Evolutionary conservation across 768 basidiomycete genomes (phyloP), one percentile per base, ranked within the genome.

Genomic region (Termitomyces sp.): DNA sequence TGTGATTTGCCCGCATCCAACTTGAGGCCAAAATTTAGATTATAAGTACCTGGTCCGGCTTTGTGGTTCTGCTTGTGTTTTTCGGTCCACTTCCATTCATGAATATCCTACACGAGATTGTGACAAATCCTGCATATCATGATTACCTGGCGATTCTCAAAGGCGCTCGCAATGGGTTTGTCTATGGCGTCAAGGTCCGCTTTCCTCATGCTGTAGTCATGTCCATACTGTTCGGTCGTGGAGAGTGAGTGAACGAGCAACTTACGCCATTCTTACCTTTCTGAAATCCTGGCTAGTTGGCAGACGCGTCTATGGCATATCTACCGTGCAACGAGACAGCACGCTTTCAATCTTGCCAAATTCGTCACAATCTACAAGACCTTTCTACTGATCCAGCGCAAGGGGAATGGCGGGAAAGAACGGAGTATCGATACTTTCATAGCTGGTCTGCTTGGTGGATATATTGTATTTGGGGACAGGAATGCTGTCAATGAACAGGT

Each of bases 191-290:
- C 62, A 93, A 94, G 73, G 88, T 96, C 58, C 77, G 94, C 40
- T 95, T 96, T 64, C 96, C 96, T 36, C 96, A 98, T 80, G 96
- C 96, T 1, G 75, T 98, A 27, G 88, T 98, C 47, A 98, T 98
- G 95, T 89, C 94, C 22, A 82, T 97, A 56, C 76, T 98, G 39
- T 98, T 98, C 65, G 93, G 94, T 31, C 82, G 88, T 45, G 94
- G 94, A 75, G 83, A 90, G 93, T 97, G 62, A 69, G 92, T 83
- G 5, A 57, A 51, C 38, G 40, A 38, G 15, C 47, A 50, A 53
- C 18, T 12, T 50, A 43, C 15, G 50, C 60, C 50, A 52, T 46
- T 23, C 42, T 27, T 49, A 51, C 22, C 25, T 57, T 57, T 33
- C 27, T 58, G 52, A 64, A 56, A 18, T 20, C 36, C 15, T 23